phyloP scores from a whole-genome alignment of 139 green algal species.

The Picochlorum sp. region DNA sequence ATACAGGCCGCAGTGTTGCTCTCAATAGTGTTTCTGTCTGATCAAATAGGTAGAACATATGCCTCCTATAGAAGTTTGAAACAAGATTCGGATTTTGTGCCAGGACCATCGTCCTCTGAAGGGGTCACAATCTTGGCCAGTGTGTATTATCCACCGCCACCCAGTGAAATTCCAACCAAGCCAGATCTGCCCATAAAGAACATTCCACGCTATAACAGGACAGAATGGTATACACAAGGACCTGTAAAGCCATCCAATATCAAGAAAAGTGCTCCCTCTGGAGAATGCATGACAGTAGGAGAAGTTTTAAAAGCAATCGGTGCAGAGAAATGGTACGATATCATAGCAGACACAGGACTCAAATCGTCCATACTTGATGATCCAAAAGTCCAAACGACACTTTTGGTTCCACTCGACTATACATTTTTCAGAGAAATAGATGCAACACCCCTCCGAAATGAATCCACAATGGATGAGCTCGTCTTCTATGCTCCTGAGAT shows the following conservation, averaged over 20 bases:
- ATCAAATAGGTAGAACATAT: too few species aligned
- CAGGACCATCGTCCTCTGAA: too few species aligned
- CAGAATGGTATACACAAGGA: conserved; percentile 3
- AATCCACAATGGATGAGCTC: conserved; percentile 14
- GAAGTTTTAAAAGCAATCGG: conserved; percentile 24
- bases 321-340: conserved; percentile 12
- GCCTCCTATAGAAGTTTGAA: too few species aligned
- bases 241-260: neutral
- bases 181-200: neutral
- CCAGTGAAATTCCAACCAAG: neutral
- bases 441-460: conserved; percentile 11
- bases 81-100: too few species aligned
- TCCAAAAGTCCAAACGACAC: conserved; percentile 1
- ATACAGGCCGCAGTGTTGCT: too few species aligned
- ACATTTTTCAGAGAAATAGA: conserved; percentile 12
- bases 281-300: conserved; percentile 15
- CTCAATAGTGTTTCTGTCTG: too few species aligned
- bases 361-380: conserved; percentile 7
- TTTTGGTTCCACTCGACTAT: conserved; percentile 24
- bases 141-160: neutral
- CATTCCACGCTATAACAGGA: neutral
- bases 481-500: conserved; percentile 17
- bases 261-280: neutral
- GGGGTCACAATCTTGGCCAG: too few species aligned
- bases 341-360: conserved; percentile 13